Base-by-base conservation (phyloP, 305 asterid genomes). In the Andrographis paniculata region DNA sequence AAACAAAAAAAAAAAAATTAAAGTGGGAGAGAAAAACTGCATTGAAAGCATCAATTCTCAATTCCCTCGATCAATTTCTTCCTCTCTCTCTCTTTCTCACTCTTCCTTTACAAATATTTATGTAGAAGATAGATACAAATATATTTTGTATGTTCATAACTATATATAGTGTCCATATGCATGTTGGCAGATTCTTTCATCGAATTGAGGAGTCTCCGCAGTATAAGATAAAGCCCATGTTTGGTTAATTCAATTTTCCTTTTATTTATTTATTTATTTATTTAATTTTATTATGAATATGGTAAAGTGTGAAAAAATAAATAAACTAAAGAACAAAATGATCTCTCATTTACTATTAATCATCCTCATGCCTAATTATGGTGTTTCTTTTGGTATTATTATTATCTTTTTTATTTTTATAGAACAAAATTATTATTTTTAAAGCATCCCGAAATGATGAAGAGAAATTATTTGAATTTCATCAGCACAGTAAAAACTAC, bases 271-370 rank as follows among this genome's bases (percentile, higher is more conserved):
- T 27, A 27, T 27, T 27, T 0, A 27, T 5, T 27, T 27, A 27
- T 5, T 27, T 33, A 5, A 0, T 7, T 33, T 7, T 5, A 33
- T 2, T 6, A 33, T 33, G 4, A 33, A 7, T 33, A 33, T 33
- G 8, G 8, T 9, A 7, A 7, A 7, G 12, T 7, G 12, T 33
- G n/a, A 0, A 33, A 4, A 33, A 33, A 10, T 33, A 33, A 33
- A 33, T 3, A 24, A 24, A 24, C 6, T 24, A 24, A 3, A 24
- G 30, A 3, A 24, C 31, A 19, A 37, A 16, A 60, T 60, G 30
- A 60, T 60, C n/a, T n/a, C n/a, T 45, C 47, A 46, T 45, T 48
- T 51, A 60, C 52, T 52, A 60, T 52, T 11, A 52, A n/a, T 42
- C 40, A 44, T 14, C 42, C 45, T 35, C 58, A 51, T 15, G 65